Percentiles rank a stretch among this genome's conserved stretches.
Conservation (phyloP, 2,329 filamentous ascomycete species). For the Ophiostoma triangulosporum region DNA sequence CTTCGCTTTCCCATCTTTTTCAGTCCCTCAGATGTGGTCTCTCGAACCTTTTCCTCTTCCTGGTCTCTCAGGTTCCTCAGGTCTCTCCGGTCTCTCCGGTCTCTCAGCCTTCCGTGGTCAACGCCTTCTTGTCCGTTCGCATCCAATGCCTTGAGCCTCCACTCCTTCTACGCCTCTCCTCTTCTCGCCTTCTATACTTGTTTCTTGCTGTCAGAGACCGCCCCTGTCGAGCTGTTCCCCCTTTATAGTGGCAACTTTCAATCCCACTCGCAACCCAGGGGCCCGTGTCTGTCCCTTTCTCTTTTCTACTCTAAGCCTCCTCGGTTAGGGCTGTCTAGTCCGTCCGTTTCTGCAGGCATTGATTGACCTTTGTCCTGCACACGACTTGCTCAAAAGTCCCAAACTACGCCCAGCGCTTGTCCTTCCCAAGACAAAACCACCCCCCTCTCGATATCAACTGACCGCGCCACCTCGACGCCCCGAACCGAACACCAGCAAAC, state of each 20-base stretch:
- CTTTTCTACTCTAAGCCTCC: neutral
- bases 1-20: neutral
- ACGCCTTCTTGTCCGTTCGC: neutral
- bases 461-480: neutral
- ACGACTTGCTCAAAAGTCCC: neutral
- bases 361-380: neutral
- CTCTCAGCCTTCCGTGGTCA: neutral
- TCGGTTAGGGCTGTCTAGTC: neutral
- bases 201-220: neutral
- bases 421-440: neutral
- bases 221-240: neutral
- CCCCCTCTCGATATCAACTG: neutral
- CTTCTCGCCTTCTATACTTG: too few species aligned
- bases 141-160: neutral
- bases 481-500: neutral
- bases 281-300: neutral
- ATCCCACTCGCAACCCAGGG: neutral
- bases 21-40: conserved; percentile 4
- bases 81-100: neutral
- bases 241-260: neutral
- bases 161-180: neutral
- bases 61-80: neutral
- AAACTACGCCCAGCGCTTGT: neutral
- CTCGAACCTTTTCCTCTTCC: neutral
- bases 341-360: neutral